Evolutionary conservation across 768 basidiomycete genomes (phyloP).

Genomic region (Russula virescens): DNA sequence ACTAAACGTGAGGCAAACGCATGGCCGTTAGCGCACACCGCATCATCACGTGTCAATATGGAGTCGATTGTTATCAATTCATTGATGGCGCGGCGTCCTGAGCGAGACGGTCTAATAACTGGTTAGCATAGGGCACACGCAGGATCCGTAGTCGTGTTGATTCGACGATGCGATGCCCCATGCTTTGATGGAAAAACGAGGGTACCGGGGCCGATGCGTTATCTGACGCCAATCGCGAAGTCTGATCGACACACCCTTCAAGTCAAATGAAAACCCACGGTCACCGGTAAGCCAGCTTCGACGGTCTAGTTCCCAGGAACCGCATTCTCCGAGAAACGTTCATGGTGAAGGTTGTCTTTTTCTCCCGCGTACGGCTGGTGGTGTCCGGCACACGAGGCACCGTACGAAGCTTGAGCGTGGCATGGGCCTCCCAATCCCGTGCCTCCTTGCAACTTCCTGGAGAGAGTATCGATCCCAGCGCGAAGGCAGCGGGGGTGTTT

Average conservation of each 20-base stretch:
- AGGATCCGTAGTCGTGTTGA: not conserved
- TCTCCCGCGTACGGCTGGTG: too few species aligned
- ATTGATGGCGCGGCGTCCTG: not conserved
- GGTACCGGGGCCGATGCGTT: not conserved
- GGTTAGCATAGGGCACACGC: not conserved
- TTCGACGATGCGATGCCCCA: not conserved
- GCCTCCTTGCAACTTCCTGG: not conserved
- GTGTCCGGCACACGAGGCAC: not conserved
- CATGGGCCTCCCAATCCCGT: not conserved
- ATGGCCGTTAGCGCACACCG: not conserved
- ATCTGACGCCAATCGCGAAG: conserved; percentile 13
- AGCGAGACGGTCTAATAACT: not conserved
- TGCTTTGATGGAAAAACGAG: not conserved
- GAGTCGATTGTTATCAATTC: not conserved
- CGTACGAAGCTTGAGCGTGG: not conserved
- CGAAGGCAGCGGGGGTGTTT: not conserved
- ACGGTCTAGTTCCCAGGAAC: not conserved
- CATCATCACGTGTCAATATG: not conserved
- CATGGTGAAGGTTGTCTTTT: too few species aligned
- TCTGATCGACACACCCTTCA: not conserved
- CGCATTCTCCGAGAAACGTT: not conserved
- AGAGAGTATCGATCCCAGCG: not conserved
- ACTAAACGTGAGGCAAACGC: conserved; percentile 17
- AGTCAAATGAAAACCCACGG: not conserved
- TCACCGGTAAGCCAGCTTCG: conserved; percentile 1